A percentile compares a stretch with the other conserved stretches of the same genome.
Evolutionary conservation across 371 early-diverging fungal genomes (phyloP).

Genomic region (Haplosporangium sp.): DNA sequence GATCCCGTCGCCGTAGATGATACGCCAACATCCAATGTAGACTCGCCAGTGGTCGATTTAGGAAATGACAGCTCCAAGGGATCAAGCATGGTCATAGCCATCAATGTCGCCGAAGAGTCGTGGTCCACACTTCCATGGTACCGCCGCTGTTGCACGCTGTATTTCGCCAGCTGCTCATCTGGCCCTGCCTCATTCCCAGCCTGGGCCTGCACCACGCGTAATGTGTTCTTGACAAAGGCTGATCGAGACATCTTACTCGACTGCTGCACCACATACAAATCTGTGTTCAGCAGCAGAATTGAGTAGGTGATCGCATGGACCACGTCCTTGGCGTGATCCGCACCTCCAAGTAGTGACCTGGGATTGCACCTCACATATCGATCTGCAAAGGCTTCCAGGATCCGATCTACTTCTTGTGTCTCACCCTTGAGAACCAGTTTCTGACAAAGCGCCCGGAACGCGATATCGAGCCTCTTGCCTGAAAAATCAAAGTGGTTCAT

Average conservation of each 20-base stretch:
- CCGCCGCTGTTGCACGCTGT: no score
- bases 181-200: constrained; percentile 2
- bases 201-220: constrained; percentile 62
- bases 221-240: constrained; percentile 73
- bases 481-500: constrained; percentile 82
- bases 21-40: neutral
- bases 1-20: neutral
- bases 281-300: constrained; percentile 90
- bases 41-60: constrained; percentile 22
- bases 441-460: constrained; percentile 82
- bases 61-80: constrained; percentile 15
- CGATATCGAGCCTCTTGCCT: constrained; percentile 78
- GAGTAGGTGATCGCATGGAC: constrained; percentile 91
- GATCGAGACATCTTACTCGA: constrained; percentile 69
- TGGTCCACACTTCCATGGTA: neutral
- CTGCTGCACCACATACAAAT: constrained; percentile 86
- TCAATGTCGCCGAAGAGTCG: constrained; percentile 8
- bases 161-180: neutral
- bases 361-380: constrained; percentile 88
- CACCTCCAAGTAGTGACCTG: constrained; percentile 62
- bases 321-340: constrained; percentile 61
- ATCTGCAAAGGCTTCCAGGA: constrained; percentile 83
- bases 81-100: constrained; percentile 1
- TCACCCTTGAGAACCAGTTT: constrained; percentile 89
- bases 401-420: constrained; percentile 91